Conservation (phyloP, 1,284 basidiomycete genomes). For the Papiliotrema terrestris region DNA sequence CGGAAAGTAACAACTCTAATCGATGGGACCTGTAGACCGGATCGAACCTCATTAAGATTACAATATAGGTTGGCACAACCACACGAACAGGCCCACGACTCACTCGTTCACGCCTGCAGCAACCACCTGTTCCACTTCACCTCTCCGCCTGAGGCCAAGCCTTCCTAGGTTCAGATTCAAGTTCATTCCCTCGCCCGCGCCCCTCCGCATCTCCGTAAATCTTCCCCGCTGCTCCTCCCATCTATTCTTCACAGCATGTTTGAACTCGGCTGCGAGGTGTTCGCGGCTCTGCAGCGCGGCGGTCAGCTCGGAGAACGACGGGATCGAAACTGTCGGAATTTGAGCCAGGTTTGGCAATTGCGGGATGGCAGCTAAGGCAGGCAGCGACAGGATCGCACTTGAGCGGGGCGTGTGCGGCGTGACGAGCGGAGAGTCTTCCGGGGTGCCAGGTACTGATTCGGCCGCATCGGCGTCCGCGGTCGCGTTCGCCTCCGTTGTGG, state of each 20-base stretch:
- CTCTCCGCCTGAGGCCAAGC: no score
- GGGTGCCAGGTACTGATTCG: conserved; percentile 15
- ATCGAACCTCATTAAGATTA: no score
- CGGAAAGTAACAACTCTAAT: no score
- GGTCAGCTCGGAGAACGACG: conserved; percentile 13
- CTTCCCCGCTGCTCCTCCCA: conserved; percentile 39
- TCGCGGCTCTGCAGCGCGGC: conserved; percentile 13
- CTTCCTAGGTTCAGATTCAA: no score
- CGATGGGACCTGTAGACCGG: no score
- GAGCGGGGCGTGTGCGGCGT: conserved; percentile 38
- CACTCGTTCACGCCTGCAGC: no score
- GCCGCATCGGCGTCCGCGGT: not conserved
- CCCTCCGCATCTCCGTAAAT: conserved; percentile 10
- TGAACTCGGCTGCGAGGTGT: conserved; percentile 17
- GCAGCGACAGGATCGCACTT: conserved; percentile 13
- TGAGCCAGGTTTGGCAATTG: conserved; percentile 13
- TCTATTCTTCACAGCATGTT: conserved; percentile 32
- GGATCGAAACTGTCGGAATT: conserved; percentile 12
- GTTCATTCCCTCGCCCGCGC: not conserved
- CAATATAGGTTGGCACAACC: no score
- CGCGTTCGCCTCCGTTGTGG: not conserved
- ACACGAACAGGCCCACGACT: no score
- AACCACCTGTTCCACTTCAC: no score
- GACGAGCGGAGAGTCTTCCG: conserved; percentile 41
- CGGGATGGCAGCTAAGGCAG: conserved; percentile 7